Percentiles rank a stretch among this genome's conserved stretches.
These are phyloP conservation scores for Dryadomyces quercivorus DNA, from an alignment of 2,329 filamentous ascomycete genomes.

Conservation along the genomic window DNA sequence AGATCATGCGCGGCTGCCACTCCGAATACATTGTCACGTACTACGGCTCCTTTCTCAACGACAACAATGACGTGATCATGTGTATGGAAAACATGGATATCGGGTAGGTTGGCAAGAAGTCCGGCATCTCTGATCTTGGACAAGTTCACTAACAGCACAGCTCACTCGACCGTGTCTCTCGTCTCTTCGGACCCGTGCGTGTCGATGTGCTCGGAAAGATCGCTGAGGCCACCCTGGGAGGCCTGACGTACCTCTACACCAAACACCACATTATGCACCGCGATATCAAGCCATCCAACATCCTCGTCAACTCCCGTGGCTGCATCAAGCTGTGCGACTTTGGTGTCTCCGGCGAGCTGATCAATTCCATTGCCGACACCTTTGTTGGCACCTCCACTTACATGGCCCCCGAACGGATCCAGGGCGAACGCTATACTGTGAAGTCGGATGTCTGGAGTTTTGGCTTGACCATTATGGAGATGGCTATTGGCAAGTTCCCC, in stretches of 20 bases:
- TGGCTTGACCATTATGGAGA: conserved; percentile 86
- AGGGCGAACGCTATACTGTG: conserved; percentile 92
- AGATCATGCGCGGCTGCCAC: conserved; percentile 97
- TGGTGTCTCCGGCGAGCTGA: conserved; percentile 92
- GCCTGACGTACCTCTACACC: conserved; percentile 87
- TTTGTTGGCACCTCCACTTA: conserved; percentile 98
- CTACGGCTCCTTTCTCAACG: conserved; percentile 93
- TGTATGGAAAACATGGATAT: conserved; percentile 99
- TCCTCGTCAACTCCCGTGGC: conserved; percentile 86
- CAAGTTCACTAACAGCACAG: conserved; percentile 33
- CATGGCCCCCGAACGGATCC: conserved; percentile 97
- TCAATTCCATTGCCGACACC: conserved; percentile 96
- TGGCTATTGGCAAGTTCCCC: conserved; percentile 94
- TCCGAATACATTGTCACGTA: conserved; percentile 96
- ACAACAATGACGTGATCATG: conserved; percentile 96
- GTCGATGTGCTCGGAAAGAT: conserved; percentile 97
- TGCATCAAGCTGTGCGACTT: conserved; percentile 98
- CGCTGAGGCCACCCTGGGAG: conserved; percentile 85
- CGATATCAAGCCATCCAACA: conserved; percentile 97
- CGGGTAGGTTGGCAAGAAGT: conserved; percentile 50
- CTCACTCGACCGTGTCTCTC: conserved; percentile 84
- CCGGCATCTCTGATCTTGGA: background rate
- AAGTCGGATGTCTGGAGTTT: conserved; percentile 99
- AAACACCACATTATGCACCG: conserved; percentile 98
- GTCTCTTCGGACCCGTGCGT: conserved; percentile 85